Evolutionary conservation across 1,284 basidiomycete species (phyloP), one percentile per base, ranked within the genome.

Genomic region (Vanrija humicola): DNA sequence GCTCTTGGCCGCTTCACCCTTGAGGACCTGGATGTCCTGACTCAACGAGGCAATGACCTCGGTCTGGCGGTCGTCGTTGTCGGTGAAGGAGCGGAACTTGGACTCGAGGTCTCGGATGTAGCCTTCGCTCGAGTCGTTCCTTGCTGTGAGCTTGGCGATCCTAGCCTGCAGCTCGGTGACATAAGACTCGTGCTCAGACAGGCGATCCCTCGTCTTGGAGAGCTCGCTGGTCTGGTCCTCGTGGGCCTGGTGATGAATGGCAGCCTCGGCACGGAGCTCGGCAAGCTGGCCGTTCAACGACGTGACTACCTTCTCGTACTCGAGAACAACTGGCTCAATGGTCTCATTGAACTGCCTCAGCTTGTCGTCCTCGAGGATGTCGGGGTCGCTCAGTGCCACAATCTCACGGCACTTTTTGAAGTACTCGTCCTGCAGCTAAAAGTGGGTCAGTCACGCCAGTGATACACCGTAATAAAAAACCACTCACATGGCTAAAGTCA

Each of bases 291-390:
- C 64, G 74, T 98, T 96, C 80, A 98, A 88, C 2, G 91, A 87
- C 46, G 87, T 86, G 63, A 98, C 94, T 1, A 93, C 92, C 81
- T 95, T 94, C 79, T 98, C 95, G 76, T 98, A 98, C 79, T 98
- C 95, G 74, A 95, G 88, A 57, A 98, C 97, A 66, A 98, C 92
- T 7, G 95, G 95, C 38, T 93, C 94, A 19, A 98, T 93, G 55
- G 96, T 95, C 73, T 93, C 89, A 68, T 96, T 90, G 72, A 97
- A 98, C 73, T 88, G 90, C 25, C 61, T 49, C 34, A 62, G 43
- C 55, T 59, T 59, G 51, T 62, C 61, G 44, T 62, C 61, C 61
- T 59, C 61, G 4, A 58, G 49, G 23, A 42, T 34, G 28, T 62
- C 54, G 34, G 61, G 56, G 50, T 62, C 61, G 50, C 56, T 59